Evolutionary conservation across 75 land plant species (phyloP), one percentile per base, ranked within the genome.

Genomic region (Pinus albicaulis): DNA sequence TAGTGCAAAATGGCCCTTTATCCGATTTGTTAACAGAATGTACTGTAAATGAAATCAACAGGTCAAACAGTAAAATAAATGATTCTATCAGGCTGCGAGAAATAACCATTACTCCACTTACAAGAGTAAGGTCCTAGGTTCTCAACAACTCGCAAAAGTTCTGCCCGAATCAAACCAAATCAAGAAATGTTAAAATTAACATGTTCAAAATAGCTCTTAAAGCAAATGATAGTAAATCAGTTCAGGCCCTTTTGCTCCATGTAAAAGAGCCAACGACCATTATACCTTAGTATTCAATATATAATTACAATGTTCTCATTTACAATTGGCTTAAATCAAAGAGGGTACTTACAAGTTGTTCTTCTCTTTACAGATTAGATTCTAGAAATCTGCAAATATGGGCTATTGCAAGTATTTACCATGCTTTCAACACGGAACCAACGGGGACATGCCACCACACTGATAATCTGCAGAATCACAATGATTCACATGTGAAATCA

Each of bases 381-480:
- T 36, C 44, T 41, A 13, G 13, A 38, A 66, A 66, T 66, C 8
- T 66, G 38, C 22, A 66, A 66, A 38, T 38, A 66, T 22, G 36
- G 22, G 3, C 44, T 23, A 38, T 36, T 7, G 22, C 38, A 41
- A 36, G 31, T 10, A 19, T 16, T 38, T 66, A 36, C 44, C 36
- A 65, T 16, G 41, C 10, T 36, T 65, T 38, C 10, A 17, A 14
- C 5, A 38, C 52, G 17, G 44, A 36, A 36, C 22, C 2, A 36
- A 34, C 38, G 71, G 22, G 20, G 69, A 44, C 8, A 44, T 7
- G 19, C 20, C 5, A 11, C 23, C 71, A 66, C 44, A 38, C 71
- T 66, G 71, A 12, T 38, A 66, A 19, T 66, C 36, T 20, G 71
- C 71, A 38, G 52, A 66, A 66, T 66, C 20, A 22, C n/a, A 38